Conservation (phyloP, 176 grass and related monocot species). For the Dactylis glomerata region DNA sequence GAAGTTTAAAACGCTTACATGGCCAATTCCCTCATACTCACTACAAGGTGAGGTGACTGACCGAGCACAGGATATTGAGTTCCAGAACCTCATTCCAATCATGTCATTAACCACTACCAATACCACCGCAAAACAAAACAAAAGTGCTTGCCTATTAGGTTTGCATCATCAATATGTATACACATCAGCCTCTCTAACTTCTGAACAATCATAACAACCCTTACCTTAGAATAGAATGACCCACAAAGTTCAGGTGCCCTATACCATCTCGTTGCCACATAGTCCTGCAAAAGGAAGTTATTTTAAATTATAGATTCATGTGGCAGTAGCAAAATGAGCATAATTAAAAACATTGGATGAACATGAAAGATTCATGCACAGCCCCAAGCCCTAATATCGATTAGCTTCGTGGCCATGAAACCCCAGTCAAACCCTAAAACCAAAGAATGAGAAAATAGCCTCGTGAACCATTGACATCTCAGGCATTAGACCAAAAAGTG, state of each 20-base stretch:
- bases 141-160: background rate
- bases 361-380: background rate
- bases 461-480: background rate
- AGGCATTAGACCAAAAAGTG: background rate
- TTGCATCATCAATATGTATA: background rate
- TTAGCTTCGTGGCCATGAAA: background rate
- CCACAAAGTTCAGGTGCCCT: constrained; percentile 45
- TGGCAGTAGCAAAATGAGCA: background rate
- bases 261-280: constrained; percentile 47
- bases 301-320: background rate
- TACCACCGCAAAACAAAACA: background rate
- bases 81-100: background rate
- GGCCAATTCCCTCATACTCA: background rate
- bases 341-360: background rate
- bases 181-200: background rate
- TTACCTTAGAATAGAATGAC: constrained; percentile 46
- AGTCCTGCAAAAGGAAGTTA: constrained; percentile 22
- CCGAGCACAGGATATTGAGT: background rate
- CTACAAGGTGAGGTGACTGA: background rate
- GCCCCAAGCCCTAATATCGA: background rate
- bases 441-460: background rate
- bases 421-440: background rate
- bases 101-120: background rate
- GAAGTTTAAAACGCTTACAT: background rate
- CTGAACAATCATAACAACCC: background rate